Percentiles rank a stretch among this genome's conserved stretches.
Conservation (phyloP, 139 green algal genomes). For the Coelastrella sp. region DNA sequence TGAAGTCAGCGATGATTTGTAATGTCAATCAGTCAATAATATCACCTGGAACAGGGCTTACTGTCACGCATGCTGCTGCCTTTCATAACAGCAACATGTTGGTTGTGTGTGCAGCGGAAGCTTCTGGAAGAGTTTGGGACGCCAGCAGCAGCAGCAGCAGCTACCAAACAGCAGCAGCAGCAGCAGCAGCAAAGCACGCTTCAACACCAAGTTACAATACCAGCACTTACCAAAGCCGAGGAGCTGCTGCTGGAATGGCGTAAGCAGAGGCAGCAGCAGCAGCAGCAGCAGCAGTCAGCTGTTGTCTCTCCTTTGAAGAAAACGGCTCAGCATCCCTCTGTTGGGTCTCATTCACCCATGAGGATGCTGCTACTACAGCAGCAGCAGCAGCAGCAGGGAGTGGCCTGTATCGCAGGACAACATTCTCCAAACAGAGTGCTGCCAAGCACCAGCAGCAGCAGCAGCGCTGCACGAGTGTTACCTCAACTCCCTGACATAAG, state of each 20-base stretch:
- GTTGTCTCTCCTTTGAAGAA: neutral
- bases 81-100: neutral
- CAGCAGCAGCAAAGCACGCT: neutral
- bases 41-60: too few relatives aligned
- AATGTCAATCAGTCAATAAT: neutral
- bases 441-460: neutral
- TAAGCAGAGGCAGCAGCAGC: constrained; percentile 1
- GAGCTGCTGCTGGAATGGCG: constrained; percentile 16
- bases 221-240: neutral
- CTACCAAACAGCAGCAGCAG: neutral
- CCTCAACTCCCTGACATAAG: neutral
- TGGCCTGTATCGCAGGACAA: too few relatives aligned
- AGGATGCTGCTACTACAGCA: neutral
- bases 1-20: too few relatives aligned
- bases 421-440: neutral
- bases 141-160: neutral
- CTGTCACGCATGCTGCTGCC: neutral
- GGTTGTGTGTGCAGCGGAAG: neutral
- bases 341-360: neutral
- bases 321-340: too few relatives aligned
- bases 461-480: neutral
- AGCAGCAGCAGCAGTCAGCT: neutral
- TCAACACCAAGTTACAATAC: neutral
- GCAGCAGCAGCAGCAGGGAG: constrained; percentile 3
- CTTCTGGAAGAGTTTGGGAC: constrained; percentile 7